These are phyloP conservation scores for Kodamaea neixiangensis DNA, from an alignment of 805 yeast species.

Conservation along the genomic window DNA sequence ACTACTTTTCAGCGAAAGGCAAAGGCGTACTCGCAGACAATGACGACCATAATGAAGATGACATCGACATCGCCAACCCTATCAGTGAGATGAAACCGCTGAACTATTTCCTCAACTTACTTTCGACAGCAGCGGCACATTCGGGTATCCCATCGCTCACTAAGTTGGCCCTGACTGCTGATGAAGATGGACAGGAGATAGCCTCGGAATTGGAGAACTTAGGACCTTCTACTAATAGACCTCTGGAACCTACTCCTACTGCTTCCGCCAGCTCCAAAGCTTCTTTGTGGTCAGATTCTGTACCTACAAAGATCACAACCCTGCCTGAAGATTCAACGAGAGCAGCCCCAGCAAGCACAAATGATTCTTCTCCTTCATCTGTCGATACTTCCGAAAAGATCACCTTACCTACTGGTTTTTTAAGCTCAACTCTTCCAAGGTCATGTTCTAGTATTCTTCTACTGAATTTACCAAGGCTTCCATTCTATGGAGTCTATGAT, in stretches of 20 bases:
- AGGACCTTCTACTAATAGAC: neutral
- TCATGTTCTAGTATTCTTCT: neutral
- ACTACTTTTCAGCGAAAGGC: slow-evolving; percentile 5
- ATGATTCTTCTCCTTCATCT: neutral
- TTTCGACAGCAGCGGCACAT: slow-evolving; percentile 32
- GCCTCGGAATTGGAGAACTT: slow-evolving; percentile 4
- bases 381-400: neutral
- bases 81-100: slow-evolving; percentile 24
- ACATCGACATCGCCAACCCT: slow-evolving; percentile 31
- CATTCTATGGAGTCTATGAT: slow-evolving; percentile 10
- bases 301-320: neutral
- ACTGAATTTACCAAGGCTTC: slow-evolving; percentile 5
- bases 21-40: neutral
- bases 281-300: neutral
- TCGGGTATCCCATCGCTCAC: slow-evolving; percentile 23
- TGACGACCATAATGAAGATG: slow-evolving; percentile 18
- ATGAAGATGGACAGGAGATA: neutral
- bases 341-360: neutral
- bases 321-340: neutral
- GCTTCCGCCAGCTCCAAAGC: neutral
- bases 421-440: neutral
- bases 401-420: neutral
- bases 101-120: slow-evolving; percentile 28
- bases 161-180: neutral
- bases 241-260: neutral